These are phyloP conservation scores for Symbiodinium natans DNA, from an alignment of 73 alveolate species.

Conservation along the genomic window DNA sequence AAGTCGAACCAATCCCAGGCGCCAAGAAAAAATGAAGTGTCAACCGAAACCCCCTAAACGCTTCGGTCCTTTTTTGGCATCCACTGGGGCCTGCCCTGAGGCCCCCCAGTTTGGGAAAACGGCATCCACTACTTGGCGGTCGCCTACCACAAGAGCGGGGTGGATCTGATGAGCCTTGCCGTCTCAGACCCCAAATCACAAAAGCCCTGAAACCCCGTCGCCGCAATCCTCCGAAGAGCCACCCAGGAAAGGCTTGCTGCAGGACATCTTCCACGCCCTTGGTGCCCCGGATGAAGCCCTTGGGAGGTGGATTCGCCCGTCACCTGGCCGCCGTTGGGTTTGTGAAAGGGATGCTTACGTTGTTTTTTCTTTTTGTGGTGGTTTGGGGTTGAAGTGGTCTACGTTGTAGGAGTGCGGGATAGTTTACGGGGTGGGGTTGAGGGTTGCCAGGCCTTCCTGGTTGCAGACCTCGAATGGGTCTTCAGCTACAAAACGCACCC, in stretches of 20 bases:
- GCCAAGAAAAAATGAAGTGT: neutral
- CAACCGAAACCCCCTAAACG: neutral
- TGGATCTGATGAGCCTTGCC: neutral
- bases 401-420: too few species aligned
- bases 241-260: neutral
- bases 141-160: slow-evolving; percentile 19
- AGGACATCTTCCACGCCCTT: neutral
- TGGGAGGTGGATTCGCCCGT: neutral
- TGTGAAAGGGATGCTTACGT: too few species aligned
- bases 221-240: neutral
- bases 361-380: too few species aligned
- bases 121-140: neutral
- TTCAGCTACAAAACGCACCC: too few species aligned
- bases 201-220: neutral
- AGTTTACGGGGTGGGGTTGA: too few species aligned
- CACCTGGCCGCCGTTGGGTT: neutral
- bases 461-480: too few species aligned
- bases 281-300: neutral
- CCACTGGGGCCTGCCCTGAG: neutral
- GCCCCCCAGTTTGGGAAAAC: neutral
- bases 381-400: too few species aligned
- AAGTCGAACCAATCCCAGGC: too few species aligned
- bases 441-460: too few species aligned
- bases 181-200: neutral
- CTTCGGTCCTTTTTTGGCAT: too few species aligned